Conservation (phyloP, 352 stramenopile species). For the Phytopythium vexans region DNA sequence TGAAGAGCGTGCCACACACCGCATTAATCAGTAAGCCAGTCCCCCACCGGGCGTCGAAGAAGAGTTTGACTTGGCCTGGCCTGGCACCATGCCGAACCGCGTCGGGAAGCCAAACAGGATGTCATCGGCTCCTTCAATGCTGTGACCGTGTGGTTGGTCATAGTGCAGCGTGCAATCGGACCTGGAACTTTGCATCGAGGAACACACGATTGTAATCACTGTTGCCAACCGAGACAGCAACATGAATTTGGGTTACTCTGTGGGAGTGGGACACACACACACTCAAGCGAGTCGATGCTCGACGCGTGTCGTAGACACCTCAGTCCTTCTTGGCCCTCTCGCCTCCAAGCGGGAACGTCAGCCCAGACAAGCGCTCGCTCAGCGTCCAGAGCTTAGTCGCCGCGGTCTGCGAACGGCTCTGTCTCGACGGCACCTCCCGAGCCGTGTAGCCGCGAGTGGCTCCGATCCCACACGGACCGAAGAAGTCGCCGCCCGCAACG, state of each 20-base stretch:
- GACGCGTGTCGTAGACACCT: too few species aligned
- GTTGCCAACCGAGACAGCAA: too few species aligned
- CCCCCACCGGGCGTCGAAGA: background rate
- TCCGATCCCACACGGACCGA: conserved; percentile 28
- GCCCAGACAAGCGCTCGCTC: conserved; percentile 36
- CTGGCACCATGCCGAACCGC: conserved; percentile 71
- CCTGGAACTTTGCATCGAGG: too few species aligned
- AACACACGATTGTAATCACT: too few species aligned
- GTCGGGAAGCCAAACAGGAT: conserved; percentile 87
- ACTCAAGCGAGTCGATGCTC: too few species aligned
- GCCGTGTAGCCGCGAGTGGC: conserved; percentile 31
- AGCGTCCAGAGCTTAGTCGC: conserved; percentile 38
- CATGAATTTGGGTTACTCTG: too few species aligned
- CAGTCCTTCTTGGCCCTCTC: too few species aligned
- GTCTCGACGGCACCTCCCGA: conserved; percentile 21
- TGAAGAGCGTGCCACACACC: too few species aligned
- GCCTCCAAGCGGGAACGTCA: conserved; percentile 16
- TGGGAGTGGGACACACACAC: too few species aligned
- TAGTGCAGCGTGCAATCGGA: too few species aligned
- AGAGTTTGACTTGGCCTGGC: conserved; percentile 74
- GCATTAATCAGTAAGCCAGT: background rate
- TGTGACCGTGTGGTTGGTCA: too few species aligned
- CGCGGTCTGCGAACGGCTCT: conserved; percentile 22
- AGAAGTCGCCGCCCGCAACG: conserved; percentile 21
- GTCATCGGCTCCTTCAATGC: conserved; percentile 40